Percentiles rank a stretch among this genome's conserved stretches.
Conservation (phyloP, 192 early-diverging fungal species). For the Coemansia brasiliensis region DNA sequence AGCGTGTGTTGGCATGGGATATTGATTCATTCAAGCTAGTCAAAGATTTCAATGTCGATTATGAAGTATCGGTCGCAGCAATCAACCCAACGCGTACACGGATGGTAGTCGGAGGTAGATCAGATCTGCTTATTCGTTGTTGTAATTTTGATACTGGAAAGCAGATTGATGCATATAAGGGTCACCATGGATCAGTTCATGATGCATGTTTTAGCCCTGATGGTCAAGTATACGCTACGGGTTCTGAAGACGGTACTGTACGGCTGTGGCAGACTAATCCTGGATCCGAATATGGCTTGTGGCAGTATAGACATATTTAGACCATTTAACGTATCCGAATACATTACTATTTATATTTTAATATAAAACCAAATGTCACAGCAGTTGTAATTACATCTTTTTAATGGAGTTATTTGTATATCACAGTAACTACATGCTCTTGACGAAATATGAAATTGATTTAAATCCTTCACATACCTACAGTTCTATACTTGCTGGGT, state of each 20-base stretch:
- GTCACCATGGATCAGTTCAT: conserved; percentile 89
- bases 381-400: too few relatives aligned
- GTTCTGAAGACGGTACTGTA: conserved; percentile 90
- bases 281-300: conserved; percentile 78
- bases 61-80: conserved; percentile 76
- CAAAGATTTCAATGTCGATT: conserved; percentile 60
- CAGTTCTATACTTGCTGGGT: too few relatives aligned
- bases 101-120: conserved; percentile 78
- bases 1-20: conserved; percentile 72
- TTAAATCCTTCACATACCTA: too few relatives aligned
- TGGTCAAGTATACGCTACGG: conserved; percentile 87
- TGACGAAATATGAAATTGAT: too few relatives aligned
- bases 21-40: conserved; percentile 62
- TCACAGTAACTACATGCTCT: too few relatives aligned
- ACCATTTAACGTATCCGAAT: neutral
- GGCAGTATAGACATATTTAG: conserved; percentile 60
- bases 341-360: conserved; percentile 1
- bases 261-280: conserved; percentile 87
- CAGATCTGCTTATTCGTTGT: conserved; percentile 82
- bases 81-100: conserved; percentile 76
- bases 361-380: too few relatives aligned
- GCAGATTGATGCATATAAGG: conserved; percentile 83
- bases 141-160: conserved; percentile 78
- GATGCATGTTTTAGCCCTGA: conserved; percentile 90
- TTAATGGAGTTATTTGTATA: too few relatives aligned